phyloP scores from a whole-genome alignment of 2,329 filamentous ascomycete species.

The Ascosphaera aggregata region DNA sequence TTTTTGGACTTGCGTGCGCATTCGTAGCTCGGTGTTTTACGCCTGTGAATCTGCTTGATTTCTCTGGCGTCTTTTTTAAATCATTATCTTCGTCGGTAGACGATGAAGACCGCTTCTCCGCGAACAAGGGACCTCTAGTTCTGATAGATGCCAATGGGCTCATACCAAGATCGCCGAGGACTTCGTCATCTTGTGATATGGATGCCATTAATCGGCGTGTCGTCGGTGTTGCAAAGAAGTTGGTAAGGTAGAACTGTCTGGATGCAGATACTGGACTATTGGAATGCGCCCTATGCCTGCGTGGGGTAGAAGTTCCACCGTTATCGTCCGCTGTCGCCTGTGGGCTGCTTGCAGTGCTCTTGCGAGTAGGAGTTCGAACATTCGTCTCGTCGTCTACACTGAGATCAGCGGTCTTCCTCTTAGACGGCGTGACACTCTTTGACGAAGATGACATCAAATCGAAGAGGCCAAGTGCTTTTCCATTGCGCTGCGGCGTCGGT shows the following conservation, averaged over 20 bases:
- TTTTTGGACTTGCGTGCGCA: conserved; percentile 6
- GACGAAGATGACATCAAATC: conserved; percentile 21
- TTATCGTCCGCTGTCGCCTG: conserved; percentile 9
- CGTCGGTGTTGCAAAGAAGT: conserved; percentile 23
- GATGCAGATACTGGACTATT: conserved; percentile 15
- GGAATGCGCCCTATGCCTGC: background rate
- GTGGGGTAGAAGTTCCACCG: conserved; percentile 2
- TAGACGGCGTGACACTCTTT: conserved; percentile 6
- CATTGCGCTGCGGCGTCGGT: conserved; percentile 26
- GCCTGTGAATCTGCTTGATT: conserved; percentile 3
- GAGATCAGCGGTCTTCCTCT: conserved; percentile 2
- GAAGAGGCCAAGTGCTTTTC: conserved; percentile 24
- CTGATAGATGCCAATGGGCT: conserved; percentile 2
- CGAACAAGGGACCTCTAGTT: background rate
- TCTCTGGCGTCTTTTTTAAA: conserved; percentile 5
- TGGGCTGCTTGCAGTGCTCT: conserved; percentile 10
- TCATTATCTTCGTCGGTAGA: conserved; percentile 3
- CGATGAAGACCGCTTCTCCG: background rate
- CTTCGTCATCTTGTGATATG: conserved; percentile 12
- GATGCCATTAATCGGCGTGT: conserved; percentile 19
- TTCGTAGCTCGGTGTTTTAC: conserved; percentile 17
- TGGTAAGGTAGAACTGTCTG: conserved; percentile 21
- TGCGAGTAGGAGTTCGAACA: conserved; percentile 11
- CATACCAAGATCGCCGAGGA: conserved; percentile 2
- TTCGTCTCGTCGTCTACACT: conserved; percentile 2